phyloP scores from a whole-genome alignment of 306 rosid genomes.

The Acacia crassicarpa region DNA sequence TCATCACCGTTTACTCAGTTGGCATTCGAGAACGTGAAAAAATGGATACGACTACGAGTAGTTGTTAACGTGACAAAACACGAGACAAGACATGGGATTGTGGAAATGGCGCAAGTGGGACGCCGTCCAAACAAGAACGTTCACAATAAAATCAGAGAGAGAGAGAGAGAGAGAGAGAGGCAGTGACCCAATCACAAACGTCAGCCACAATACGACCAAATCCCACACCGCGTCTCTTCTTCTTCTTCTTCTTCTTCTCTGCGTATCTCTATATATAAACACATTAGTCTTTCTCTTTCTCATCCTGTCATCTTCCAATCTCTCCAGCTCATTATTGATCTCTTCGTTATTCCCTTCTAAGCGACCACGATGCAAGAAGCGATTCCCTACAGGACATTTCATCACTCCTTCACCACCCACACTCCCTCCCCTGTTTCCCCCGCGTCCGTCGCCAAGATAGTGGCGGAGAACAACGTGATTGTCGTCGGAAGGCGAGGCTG shows the following conservation, averaged over 20 bases:
- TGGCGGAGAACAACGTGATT: conserved; percentile 54
- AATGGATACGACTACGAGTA: too few species aligned
- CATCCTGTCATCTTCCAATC: neutral
- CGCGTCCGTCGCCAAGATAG: conserved; percentile 7
- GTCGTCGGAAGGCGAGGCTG: conserved; percentile 55
- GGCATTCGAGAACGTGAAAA: neutral
- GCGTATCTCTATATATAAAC: neutral
- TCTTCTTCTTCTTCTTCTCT: neutral
- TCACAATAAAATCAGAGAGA: neutral
- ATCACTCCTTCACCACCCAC: neutral
- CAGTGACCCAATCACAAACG: conserved; percentile 35
- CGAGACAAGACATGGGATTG: neutral
- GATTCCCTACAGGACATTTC: conserved; percentile 64
- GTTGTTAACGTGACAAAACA: too few species aligned
- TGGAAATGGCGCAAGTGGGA: neutral
- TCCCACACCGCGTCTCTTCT: conserved; percentile 35
- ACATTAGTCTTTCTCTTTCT: conserved; percentile 5
- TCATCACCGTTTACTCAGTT: neutral
- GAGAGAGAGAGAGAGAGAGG: neutral
- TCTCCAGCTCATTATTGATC: neutral
- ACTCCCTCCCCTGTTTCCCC: neutral
- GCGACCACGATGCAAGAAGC: conserved; percentile 63
- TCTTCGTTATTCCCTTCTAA: neutral
- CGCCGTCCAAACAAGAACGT: conserved; percentile 36
- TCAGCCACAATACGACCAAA: conserved; percentile 40